Conservation (phyloP, 768 basidiomycete genomes). For the Tylopilus vinaceipallidus region DNA sequence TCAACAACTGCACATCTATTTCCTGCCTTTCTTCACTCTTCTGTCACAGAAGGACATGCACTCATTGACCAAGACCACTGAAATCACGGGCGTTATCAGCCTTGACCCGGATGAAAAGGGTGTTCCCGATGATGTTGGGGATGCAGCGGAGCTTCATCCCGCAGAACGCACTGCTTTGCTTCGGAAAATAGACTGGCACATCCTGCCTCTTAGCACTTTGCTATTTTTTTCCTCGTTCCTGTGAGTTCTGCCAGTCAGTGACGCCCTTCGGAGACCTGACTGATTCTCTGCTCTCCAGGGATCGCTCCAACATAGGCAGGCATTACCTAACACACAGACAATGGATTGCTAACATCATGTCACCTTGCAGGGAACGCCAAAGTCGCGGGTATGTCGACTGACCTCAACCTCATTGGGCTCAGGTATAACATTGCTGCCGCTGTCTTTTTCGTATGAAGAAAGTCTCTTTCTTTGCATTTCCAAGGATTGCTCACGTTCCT, state of each 20-base stretch:
- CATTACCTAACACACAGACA: not conserved
- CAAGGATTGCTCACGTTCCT: not conserved
- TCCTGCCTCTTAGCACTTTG: slow-evolving; percentile 16
- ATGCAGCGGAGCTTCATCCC: not conserved
- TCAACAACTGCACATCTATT: no score
- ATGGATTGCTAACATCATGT: not conserved
- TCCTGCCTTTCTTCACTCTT: no score
- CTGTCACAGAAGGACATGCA: no score
- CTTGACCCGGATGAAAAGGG: no score
- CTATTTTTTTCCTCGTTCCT: slow-evolving; percentile 17
- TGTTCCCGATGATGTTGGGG: not conserved
- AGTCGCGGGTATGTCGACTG: no score
- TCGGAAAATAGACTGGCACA: slow-evolving; percentile 21
- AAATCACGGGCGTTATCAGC: no score
- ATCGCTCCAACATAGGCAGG: slow-evolving; percentile 45
- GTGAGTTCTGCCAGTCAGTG: slow-evolving; percentile 4
- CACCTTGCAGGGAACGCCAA: slow-evolving; percentile 36
- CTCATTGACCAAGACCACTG: no score
- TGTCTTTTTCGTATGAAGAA: slow-evolving; percentile 36
- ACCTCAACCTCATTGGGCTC: no score
- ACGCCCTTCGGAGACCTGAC: not conserved
- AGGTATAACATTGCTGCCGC: no score
- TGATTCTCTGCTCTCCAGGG: slow-evolving; percentile 23
- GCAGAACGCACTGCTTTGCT: slow-evolving; percentile 7
- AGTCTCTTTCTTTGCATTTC: not conserved